Conservation (phyloP, 441 rosid genomes). For the Pelargonium australe region DNA sequence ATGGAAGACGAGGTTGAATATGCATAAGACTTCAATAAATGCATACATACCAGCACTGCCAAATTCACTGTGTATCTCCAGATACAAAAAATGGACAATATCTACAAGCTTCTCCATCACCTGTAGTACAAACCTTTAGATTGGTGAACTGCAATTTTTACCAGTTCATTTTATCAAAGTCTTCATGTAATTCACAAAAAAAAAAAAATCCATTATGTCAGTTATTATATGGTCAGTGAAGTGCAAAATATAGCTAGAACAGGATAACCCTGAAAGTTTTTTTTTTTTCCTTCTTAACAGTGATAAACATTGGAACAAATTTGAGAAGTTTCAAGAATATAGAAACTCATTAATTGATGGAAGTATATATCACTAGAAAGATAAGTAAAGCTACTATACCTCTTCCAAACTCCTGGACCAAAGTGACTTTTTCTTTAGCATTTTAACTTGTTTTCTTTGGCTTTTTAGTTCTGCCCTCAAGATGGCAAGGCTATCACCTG, state of each 20-base stretch:
- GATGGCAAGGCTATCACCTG: slow-evolving; percentile 78
- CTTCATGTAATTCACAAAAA: neutral
- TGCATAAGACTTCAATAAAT: neutral
- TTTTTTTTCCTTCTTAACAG: neutral
- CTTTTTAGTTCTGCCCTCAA: slow-evolving; percentile 88
- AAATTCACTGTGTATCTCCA: slow-evolving; percentile 83
- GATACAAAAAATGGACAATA: slow-evolving; percentile 84
- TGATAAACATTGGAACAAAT: neutral
- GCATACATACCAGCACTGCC: slow-evolving; percentile 64
- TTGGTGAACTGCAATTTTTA: neutral
- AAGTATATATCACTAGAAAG: neutral
- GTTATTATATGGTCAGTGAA: neutral
- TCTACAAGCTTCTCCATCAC: slow-evolving; percentile 98
- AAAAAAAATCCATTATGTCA: neutral
- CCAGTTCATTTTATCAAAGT: neutral
- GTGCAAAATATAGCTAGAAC: neutral
- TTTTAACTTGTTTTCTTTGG: slow-evolving; percentile 87
- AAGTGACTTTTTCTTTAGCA: slow-evolving; percentile 87
- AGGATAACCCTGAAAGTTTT: neutral
- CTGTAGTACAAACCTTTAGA: slow-evolving; percentile 34
- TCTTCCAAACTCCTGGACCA: slow-evolving; percentile 98
- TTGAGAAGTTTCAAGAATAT: neutral
- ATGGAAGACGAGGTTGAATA: neutral
- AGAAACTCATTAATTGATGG: neutral
- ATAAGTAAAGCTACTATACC: slow-evolving; percentile 35